phyloP scores from a whole-genome alignment of 768 basidiomycete species.

The Termitomyces sp. region DNA sequence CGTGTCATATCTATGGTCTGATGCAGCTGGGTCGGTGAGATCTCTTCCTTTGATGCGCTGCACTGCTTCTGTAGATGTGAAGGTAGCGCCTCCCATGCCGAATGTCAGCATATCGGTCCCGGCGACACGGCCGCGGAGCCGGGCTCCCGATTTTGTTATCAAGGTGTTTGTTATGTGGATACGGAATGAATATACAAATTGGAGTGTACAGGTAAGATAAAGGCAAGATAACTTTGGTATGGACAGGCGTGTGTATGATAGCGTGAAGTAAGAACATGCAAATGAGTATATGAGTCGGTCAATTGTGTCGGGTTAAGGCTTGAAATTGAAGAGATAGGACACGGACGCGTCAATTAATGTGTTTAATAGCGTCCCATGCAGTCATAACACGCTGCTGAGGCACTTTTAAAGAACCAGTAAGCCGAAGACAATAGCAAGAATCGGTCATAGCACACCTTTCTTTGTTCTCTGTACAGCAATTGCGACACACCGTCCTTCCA shows the following conservation, averaged over 20 bases:
- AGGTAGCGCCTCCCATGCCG: background rate
- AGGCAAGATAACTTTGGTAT: background rate
- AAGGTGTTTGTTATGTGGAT: background rate
- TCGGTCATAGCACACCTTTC: slow-evolving; percentile 27
- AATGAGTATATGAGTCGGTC: background rate
- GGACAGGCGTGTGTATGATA: background rate
- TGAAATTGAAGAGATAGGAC: background rate
- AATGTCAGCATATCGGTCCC: background rate
- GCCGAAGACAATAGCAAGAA: background rate
- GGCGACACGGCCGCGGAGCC: no score
- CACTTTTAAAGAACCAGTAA: slow-evolving; percentile 17
- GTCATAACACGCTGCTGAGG: slow-evolving; percentile 33
- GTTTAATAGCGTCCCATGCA: slow-evolving; percentile 19
- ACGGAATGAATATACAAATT: background rate
- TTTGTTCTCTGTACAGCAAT: slow-evolving; percentile 38
- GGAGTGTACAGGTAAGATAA: background rate
- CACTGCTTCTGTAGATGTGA: background rate
- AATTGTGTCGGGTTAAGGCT: background rate
- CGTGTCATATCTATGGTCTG: background rate
- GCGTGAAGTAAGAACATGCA: background rate
- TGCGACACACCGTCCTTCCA: slow-evolving; percentile 35
- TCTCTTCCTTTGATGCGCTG: background rate
- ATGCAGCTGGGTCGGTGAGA: background rate
- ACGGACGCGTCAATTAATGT: background rate
- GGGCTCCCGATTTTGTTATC: no score